Percentiles rank a stretch among this genome's conserved stretches.
Conservation (phyloP, 352 stramenopile genomes). For the Globisporangium megalacanthum region DNA sequence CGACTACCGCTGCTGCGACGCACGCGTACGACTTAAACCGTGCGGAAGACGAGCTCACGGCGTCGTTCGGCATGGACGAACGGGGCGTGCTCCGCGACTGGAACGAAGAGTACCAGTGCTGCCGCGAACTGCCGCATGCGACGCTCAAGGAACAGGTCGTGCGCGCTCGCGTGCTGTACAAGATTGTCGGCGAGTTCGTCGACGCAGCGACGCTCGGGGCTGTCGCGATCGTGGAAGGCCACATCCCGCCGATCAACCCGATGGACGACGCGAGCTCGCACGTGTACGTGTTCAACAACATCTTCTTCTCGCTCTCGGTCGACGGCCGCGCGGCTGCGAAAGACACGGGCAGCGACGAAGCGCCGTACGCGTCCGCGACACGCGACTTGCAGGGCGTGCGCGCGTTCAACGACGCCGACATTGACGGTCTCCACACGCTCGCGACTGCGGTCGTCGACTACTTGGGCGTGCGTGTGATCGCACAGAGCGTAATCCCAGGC, state of each 20-base stretch:
- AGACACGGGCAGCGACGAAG: constrained; percentile 68
- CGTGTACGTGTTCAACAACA: constrained; percentile 98
- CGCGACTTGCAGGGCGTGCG: constrained; percentile 88
- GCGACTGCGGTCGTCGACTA: constrained; percentile 95
- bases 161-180: constrained; percentile 92
- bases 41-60: constrained; percentile 88
- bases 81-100: constrained; percentile 91
- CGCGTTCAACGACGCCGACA: constrained; percentile 90
- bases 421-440: constrained; percentile 90
- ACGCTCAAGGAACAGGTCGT: constrained; percentile 89
- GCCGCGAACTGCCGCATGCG: constrained; percentile 66
- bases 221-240: constrained; percentile 92
- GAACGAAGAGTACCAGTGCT: constrained; percentile 97
- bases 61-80: constrained; percentile 90
- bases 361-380: constrained; percentile 82
- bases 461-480: constrained; percentile 91
- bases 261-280: constrained; percentile 91
- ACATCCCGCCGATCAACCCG: constrained; percentile 95
- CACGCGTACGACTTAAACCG: constrained; percentile 80
- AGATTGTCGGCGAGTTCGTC: constrained; percentile 94
- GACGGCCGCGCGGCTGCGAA: constrained; percentile 68
- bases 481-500: constrained; percentile 94
- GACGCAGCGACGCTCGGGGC: constrained; percentile 86
- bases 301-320: constrained; percentile 94
- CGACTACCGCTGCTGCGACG: constrained; percentile 16